Evolutionary conservation across 1,284 basidiomycete species (phyloP).

Genomic region (Apiotrichum montevideense): DNA sequence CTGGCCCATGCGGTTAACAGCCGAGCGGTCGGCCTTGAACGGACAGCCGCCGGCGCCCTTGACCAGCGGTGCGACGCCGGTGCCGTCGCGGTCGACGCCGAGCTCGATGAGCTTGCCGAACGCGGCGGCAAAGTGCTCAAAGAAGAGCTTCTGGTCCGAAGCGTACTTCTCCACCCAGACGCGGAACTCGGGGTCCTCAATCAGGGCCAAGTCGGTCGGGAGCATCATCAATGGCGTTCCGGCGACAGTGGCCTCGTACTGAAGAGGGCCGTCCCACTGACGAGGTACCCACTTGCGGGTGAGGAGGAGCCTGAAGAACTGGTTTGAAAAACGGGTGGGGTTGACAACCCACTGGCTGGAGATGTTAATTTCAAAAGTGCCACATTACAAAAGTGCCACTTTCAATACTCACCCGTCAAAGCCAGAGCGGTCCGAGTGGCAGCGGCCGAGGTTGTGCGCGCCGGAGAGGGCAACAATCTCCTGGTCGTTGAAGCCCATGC

Average conservation of each 20-base stretch:
- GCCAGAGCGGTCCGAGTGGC: conserved; percentile 50
- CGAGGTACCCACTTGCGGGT: conserved; percentile 51
- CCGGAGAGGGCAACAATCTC: conserved; percentile 56
- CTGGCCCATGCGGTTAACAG: conserved; percentile 1
- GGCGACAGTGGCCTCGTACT: conserved; percentile 48
- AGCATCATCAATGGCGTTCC: conserved; percentile 55
- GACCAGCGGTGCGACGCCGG: conserved; percentile 41
- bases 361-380: not conserved
- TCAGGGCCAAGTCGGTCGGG: conserved; percentile 49
- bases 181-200: conserved; percentile 46
- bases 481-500: conserved; percentile 53
- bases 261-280: conserved; percentile 53
- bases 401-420: conserved; percentile 45
- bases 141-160: conserved; percentile 53
- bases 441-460: conserved; percentile 52
- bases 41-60: conserved; percentile 43
- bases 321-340: conserved; percentile 51
- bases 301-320: conserved; percentile 51
- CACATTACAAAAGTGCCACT: not conserved
- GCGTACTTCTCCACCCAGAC: conserved; percentile 50
- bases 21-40: conserved; percentile 20
- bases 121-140: conserved; percentile 51
- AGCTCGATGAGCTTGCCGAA: conserved; percentile 49
- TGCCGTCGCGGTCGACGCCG: conserved; percentile 47
- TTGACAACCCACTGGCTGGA: conserved; percentile 46